A percentile compares a stretch with the other conserved stretches of the same genome.
These are phyloP conservation scores for Microdochium nivale DNA, from an alignment of 2,329 filamentous ascomycete species.

Conservation along the genomic window DNA sequence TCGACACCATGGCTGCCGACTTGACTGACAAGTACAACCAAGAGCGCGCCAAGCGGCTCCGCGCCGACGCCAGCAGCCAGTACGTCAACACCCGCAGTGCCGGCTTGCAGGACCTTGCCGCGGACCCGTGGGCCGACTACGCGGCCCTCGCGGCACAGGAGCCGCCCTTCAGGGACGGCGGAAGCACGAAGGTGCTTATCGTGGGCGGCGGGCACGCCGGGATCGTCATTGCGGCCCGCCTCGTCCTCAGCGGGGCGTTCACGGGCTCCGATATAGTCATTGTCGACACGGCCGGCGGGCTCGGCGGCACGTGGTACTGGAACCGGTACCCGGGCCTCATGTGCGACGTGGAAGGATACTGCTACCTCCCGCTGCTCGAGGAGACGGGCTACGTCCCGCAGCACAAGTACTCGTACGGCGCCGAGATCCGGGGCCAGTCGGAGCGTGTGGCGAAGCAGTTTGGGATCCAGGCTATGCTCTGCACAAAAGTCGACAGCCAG, in stretches of 20 bases:
- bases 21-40: neutral
- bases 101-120: neutral
- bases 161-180: neutral
- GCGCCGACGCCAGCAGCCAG: neutral
- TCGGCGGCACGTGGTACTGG: slow-evolving; percentile 40
- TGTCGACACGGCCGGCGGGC: slow-evolving; percentile 35
- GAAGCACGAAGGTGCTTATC: slow-evolving; percentile 17
- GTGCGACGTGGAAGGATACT: slow-evolving; percentile 38
- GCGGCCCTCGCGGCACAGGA: neutral
- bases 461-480: slow-evolving; percentile 28
- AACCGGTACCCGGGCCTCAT: slow-evolving; percentile 36
- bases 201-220: slow-evolving; percentile 35
- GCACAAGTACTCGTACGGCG: slow-evolving; percentile 29
- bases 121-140: neutral
- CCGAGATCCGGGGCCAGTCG: slow-evolving; percentile 29
- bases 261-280: slow-evolving; percentile 25
- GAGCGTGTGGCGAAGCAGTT: slow-evolving; percentile 28
- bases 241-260: slow-evolving; percentile 28
- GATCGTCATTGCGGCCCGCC: slow-evolving; percentile 27
- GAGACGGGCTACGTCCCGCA: slow-evolving; percentile 38
- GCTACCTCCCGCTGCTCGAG: slow-evolving; percentile 36
- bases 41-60: slow-evolving; percentile 1
- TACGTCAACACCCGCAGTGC: neutral
- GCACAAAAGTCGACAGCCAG: slow-evolving; percentile 24
- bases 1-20: neutral